A percentile compares a stretch with the other conserved stretches of the same genome.
These are phyloP conservation scores for Sporothrix brunneoviolacea DNA, from an alignment of 2,329 filamentous ascomycete species.

Conservation along the genomic window DNA sequence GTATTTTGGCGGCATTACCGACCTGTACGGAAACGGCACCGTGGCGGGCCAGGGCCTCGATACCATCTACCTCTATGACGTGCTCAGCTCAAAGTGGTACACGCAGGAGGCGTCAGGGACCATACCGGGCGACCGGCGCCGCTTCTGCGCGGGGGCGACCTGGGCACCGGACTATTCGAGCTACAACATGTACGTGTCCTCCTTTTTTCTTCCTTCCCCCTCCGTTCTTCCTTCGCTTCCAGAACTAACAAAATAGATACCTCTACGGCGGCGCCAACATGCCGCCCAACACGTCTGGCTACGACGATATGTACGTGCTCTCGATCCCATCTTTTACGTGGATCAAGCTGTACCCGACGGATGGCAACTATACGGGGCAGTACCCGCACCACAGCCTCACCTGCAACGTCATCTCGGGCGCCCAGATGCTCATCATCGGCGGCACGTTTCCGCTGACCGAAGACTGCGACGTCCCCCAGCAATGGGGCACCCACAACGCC, in stretches of 20 bases:
- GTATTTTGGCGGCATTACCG: constrained; percentile 55
- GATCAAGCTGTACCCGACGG: constrained; percentile 47
- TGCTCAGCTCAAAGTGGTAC: constrained; percentile 54
- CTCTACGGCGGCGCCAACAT: constrained; percentile 53
- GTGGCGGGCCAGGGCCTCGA: constrained; percentile 39
- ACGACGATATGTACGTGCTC: constrained; percentile 57
- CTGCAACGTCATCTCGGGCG: constrained; percentile 49
- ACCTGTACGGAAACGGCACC: constrained; percentile 40
- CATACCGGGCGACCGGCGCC: constrained; percentile 44
- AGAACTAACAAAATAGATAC: constrained; percentile 37
- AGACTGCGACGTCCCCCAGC: constrained; percentile 44
- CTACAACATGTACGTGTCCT: constrained; percentile 52
- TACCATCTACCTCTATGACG: constrained; percentile 53
- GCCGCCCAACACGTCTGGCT: constrained; percentile 40
- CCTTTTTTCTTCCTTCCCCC: neutral
- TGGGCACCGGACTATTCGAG: constrained; percentile 54
- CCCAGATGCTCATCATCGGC: constrained; percentile 59
- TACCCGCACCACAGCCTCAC: constrained; percentile 48
- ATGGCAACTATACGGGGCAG: constrained; percentile 31
- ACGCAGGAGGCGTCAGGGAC: constrained; percentile 48
- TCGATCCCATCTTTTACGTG: constrained; percentile 57
- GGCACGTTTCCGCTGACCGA: constrained; percentile 46
- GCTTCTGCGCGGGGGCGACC: constrained; percentile 55
- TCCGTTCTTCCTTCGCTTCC: neutral
- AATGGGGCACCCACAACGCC: constrained; percentile 51